phyloP scores from a whole-genome alignment of 78 protist genomes.

The Tieghemostelium lacteum region DNA sequence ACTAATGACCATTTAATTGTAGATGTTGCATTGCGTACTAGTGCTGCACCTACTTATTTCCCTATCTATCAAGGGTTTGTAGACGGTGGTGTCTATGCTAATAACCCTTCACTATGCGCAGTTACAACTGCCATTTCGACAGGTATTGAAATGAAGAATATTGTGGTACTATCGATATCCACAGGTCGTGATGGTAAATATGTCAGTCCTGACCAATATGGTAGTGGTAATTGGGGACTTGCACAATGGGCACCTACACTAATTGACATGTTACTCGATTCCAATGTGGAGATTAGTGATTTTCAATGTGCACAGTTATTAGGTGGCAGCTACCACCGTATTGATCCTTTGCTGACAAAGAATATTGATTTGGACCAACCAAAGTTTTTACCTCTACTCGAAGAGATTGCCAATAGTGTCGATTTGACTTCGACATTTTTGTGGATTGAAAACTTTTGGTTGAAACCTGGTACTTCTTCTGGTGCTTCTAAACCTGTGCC shows the following conservation, averaged over 20 bases:
- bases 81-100: constrained; percentile 81
- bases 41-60: constrained; percentile 82
- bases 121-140: constrained; percentile 50
- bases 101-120: constrained; percentile 73
- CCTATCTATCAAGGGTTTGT: constrained; percentile 79
- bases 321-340: constrained; percentile 45
- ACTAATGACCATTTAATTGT: constrained; percentile 46
- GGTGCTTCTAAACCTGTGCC: background rate
- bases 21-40: constrained; percentile 71
- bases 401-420: constrained; percentile 47
- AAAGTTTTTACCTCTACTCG: constrained; percentile 49
- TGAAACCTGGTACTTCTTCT: constrained; percentile 12
- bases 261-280: constrained; percentile 65
- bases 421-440: constrained; percentile 34
- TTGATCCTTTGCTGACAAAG: constrained; percentile 63
- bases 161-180: constrained; percentile 57
- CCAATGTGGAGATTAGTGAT: constrained; percentile 61
- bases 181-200: constrained; percentile 69
- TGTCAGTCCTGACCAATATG: constrained; percentile 71
- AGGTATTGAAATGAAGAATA: constrained; percentile 22
- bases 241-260: constrained; percentile 80
- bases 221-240: constrained; percentile 70
- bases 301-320: constrained; percentile 58
- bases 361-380: constrained; percentile 62
- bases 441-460: constrained; percentile 62